Base-by-base conservation (phyloP, 1,139 yeast genomes). In the Pichia sp. region DNA sequence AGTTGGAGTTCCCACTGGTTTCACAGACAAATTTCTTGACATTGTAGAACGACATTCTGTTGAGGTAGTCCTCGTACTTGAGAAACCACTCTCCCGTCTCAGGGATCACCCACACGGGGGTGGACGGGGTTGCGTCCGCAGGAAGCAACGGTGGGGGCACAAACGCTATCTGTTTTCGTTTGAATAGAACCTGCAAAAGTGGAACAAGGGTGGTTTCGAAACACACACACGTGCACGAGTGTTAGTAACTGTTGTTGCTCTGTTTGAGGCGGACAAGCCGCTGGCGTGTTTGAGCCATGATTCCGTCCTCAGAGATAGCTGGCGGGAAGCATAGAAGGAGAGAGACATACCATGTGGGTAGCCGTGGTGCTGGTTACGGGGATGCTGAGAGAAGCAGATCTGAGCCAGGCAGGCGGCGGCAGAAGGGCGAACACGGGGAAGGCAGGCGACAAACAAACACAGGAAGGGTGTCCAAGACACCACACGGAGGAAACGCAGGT, bases 1-100 rank as follows among this genome's bases (percentile, higher is more conserved):
- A 75, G 62, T 96, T 86, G 19, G 96, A 86, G 63, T 90, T 89
- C 25, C 99, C 99, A 0, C 97, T 89, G 52, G 93, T 85, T 71
- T 93, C 99, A 71, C 98, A 93, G 6, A 90, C 95, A 70, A 93
- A 93, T 66, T 88, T 86, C 59, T 82, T 81, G 55, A 82, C 78
- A 57, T 76, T 78, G 67, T 85, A 87, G 67, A 83, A 86, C 66
- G 86, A 90, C 72, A 85, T 70, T 51, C 91, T 70, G 18, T 70
- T 69, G 52, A 93, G 71, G 65, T 87, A 93, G 10, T 82, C 88
- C 50, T 85, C 90, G 66, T 93, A 93, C 12, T 74, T 73, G 22
- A 73, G 62, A 66, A 90, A 93, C 88, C 95, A 91, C 71, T 93
- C 98, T 50, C 83, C 85, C 2, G 98, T 91, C 58, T 83, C 83